Percentiles rank a stretch among this genome's conserved stretches.
Evolutionary conservation across 805 yeast genomes (phyloP).

Genomic region (Lipomyces anomalus): DNA sequence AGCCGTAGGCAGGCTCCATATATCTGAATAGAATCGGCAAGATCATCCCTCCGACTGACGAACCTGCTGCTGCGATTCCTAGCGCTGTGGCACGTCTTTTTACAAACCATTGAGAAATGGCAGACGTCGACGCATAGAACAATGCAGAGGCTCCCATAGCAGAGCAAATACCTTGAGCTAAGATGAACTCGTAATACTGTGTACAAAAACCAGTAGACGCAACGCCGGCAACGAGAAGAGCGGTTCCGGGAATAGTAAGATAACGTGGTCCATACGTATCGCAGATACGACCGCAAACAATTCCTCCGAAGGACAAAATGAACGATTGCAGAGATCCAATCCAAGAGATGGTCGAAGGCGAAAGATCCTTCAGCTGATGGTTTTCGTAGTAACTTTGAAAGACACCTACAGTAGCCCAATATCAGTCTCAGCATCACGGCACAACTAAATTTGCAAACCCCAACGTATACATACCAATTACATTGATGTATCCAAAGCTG

Average conservation of each 20-base stretch:
- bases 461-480: no score
- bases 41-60: slow-evolving; percentile 46
- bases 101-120: slow-evolving; percentile 43
- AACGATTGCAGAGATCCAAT: slow-evolving; percentile 20
- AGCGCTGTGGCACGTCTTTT: slow-evolving; percentile 42
- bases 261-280: slow-evolving; percentile 24
- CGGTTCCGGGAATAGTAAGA: slow-evolving; percentile 26
- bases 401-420: no score
- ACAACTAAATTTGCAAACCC: no score
- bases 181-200: slow-evolving; percentile 47
- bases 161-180: slow-evolving; percentile 47
- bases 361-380: slow-evolving; percentile 10
- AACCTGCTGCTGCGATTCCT: slow-evolving; percentile 46
- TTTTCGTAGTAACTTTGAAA: slow-evolving; percentile 18
- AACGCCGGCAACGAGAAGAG: slow-evolving; percentile 26
- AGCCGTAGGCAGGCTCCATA: slow-evolving; percentile 42
- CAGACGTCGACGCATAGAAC: slow-evolving; percentile 42
- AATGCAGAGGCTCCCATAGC: slow-evolving; percentile 43
- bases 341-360: slow-evolving; percentile 20
- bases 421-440: no score
- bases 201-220: slow-evolving; percentile 35
- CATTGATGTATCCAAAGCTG: slow-evolving; percentile 48
- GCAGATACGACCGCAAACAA: slow-evolving; percentile 16
- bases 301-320: slow-evolving; percentile 14
- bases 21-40: slow-evolving; percentile 43